phyloP scores from a whole-genome alignment of 305 asterid genomes.

The Striga hermonthica region DNA sequence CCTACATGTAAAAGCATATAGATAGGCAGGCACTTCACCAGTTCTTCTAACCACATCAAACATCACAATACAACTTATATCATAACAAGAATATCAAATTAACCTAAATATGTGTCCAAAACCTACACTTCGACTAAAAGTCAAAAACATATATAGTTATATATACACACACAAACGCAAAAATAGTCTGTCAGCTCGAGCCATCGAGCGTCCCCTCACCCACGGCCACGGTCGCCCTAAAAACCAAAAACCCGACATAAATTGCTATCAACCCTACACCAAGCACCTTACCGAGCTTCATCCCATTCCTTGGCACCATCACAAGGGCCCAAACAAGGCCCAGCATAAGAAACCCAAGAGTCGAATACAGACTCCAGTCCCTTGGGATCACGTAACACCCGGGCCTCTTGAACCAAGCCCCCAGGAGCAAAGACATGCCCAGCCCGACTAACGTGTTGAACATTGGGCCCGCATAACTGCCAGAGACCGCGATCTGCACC shows the following conservation, averaged over 20 bases:
- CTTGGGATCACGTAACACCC: slow-evolving; percentile 46
- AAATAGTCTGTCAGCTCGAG: slow-evolving; percentile 29
- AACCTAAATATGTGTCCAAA: not conserved
- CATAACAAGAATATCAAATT: no score
- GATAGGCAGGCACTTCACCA: no score
- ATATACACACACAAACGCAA: not conserved
- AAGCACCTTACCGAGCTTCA: slow-evolving; percentile 56
- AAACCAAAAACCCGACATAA: slow-evolving; percentile 56
- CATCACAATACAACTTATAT: no score
- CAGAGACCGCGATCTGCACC: slow-evolving; percentile 83
- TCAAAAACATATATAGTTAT: not conserved
- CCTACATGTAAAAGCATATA: no score
- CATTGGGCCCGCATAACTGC: slow-evolving; percentile 91
- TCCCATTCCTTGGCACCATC: slow-evolving; percentile 54
- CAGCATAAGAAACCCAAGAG: slow-evolving; percentile 54
- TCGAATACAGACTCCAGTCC: slow-evolving; percentile 57
- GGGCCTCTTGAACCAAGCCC: slow-evolving; percentile 58
- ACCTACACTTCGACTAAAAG: slow-evolving; percentile 3
- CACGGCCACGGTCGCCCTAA: slow-evolving; percentile 54
- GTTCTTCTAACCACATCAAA: no score
- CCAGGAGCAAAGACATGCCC: slow-evolving; percentile 68
- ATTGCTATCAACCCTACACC: slow-evolving; percentile 69
- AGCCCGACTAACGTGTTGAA: slow-evolving; percentile 74
- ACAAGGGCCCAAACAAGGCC: slow-evolving; percentile 63
- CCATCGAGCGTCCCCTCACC: slow-evolving; percentile 43